These are phyloP conservation scores for Mallotus japonicus DNA, from an alignment of 441 rosid species.

Conservation along the genomic window DNA sequence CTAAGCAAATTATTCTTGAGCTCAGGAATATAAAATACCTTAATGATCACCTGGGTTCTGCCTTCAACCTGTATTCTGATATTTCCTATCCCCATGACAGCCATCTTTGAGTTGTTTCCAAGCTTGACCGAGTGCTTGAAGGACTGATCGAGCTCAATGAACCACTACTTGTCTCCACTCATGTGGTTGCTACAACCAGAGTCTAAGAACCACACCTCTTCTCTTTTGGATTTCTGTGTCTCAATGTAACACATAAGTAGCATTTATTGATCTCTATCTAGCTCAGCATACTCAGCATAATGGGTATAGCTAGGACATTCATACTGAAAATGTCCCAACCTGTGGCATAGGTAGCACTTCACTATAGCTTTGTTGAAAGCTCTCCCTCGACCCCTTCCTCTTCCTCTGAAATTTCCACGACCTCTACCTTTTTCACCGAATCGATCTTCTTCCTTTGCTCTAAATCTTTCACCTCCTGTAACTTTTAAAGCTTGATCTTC, in stretches of 20 bases:
- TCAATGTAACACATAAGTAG: not conserved
- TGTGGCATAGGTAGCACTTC: not conserved
- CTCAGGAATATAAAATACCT: too few species aligned
- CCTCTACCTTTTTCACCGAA: slow-evolving; percentile 1
- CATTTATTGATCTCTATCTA: not conserved
- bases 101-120: too few species aligned
- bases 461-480: not conserved
- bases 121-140: too few species aligned
- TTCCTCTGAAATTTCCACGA: not conserved
- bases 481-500: slow-evolving; percentile 1
- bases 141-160: too few species aligned
- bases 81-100: too few species aligned
- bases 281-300: not conserved
- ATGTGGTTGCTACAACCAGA: not conserved
- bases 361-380: not conserved
- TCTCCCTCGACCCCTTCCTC: not conserved
- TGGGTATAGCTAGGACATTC: not conserved
- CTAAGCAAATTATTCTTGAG: not conserved
- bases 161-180: too few species aligned
- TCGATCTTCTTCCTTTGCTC: not conserved
- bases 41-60: too few species aligned
- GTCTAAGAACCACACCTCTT: slow-evolving; percentile 2
- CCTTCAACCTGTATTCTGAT: too few species aligned
- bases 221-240: not conserved
- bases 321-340: not conserved